Conservation (phyloP, 108 stramenopile genomes). For the Nitzschia palea region DNA sequence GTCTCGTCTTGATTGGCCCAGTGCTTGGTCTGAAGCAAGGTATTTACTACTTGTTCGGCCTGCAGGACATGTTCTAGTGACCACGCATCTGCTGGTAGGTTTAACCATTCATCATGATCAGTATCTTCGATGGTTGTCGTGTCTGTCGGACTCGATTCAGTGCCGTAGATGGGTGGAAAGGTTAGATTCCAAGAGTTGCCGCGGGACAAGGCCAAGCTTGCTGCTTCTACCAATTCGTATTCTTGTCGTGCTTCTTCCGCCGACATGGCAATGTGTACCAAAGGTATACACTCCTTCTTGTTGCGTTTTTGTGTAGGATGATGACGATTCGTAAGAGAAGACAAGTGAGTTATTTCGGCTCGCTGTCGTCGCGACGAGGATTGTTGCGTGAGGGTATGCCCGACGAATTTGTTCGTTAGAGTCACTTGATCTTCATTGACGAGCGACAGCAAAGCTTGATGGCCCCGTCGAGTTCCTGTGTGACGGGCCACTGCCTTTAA, state of each 20-base stretch:
- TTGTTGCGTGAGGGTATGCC: constrained; percentile 1
- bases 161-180: constrained; percentile 61
- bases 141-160: constrained; percentile 37
- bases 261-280: constrained; percentile 49
- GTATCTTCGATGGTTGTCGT: constrained; percentile 40
- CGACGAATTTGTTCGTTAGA: not conserved
- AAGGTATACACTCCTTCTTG: not conserved
- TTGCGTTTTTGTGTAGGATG: not conserved
- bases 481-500: constrained; percentile 43
- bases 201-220: constrained; percentile 26
- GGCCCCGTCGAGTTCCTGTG: constrained; percentile 54
- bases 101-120: constrained; percentile 83
- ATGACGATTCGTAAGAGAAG: too few species aligned
- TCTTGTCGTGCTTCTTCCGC: constrained; percentile 45
- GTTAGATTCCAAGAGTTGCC: constrained; percentile 24
- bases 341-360: not conserved
- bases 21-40: constrained; percentile 42
- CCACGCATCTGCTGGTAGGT: constrained; percentile 39
- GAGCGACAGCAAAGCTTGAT: constrained; percentile 41
- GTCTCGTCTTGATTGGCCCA: constrained; percentile 48
- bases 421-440: constrained; percentile 11
- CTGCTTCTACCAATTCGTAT: constrained; percentile 62
- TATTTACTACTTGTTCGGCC: constrained; percentile 68
- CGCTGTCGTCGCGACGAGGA: constrained; percentile 16
- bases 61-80: constrained; percentile 64